Conservation (phyloP, 1,139 yeast genomes). For the Kurtzmaniella natalensis region DNA sequence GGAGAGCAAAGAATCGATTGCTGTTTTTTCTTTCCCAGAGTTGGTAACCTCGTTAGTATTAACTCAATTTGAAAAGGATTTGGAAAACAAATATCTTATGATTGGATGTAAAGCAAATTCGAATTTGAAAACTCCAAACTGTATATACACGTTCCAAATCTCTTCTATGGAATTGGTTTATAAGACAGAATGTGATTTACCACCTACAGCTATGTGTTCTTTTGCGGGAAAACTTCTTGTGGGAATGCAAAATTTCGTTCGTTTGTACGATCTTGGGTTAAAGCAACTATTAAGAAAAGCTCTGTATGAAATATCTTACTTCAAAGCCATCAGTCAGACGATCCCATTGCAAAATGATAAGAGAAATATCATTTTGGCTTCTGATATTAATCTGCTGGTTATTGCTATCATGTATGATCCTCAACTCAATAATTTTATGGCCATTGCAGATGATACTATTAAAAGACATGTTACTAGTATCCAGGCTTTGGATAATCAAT, state of each 20-base stretch:
- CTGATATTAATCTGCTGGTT: conserved; percentile 50
- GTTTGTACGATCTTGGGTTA: conserved; percentile 71
- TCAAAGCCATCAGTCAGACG: conserved; percentile 47
- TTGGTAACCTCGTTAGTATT: conserved; percentile 5
- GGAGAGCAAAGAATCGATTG: neutral
- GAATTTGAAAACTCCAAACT: conserved; percentile 29
- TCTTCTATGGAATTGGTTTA: conserved; percentile 48
- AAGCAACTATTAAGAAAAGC: conserved; percentile 74
- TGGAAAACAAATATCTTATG: conserved; percentile 33
- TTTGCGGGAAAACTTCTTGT: conserved; percentile 64
- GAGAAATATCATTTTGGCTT: conserved; percentile 66
- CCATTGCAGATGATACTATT: conserved; percentile 67
- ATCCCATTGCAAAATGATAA: conserved; percentile 44
- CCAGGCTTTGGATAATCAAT: conserved; percentile 62
- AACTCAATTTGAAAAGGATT: conserved; percentile 18
- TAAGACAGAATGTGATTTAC: conserved; percentile 51
- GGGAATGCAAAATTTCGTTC: conserved; percentile 50
- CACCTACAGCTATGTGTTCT: conserved; percentile 45
- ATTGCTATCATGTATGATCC: conserved; percentile 53
- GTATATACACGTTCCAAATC: conserved; percentile 30
- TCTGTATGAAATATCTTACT: conserved; percentile 33
- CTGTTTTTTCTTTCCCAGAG: neutral
- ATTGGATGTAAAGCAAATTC: no score
- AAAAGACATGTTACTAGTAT: conserved; percentile 64
- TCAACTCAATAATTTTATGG: conserved; percentile 47